Conservation (phyloP, 2,329 filamentous ascomycete genomes). For the Ceratocystis cacaofunesta region DNA sequence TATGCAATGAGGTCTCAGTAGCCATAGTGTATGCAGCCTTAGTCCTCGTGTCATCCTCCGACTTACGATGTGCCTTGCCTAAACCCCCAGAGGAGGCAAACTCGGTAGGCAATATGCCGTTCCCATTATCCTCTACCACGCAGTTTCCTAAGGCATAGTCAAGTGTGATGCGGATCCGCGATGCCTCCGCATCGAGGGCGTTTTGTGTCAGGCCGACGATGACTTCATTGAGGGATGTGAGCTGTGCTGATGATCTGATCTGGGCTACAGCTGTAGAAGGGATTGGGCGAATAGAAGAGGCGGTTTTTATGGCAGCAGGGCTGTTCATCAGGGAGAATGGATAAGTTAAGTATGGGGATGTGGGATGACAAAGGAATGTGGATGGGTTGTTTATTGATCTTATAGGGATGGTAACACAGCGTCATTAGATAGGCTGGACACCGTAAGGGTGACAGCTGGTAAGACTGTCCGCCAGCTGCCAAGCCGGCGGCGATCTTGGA, state of each 20-base stretch:
- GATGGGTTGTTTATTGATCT: background rate
- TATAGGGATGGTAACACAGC: background rate
- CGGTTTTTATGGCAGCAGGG: background rate
- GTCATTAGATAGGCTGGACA: background rate
- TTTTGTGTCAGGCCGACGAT: slow-evolving; percentile 65
- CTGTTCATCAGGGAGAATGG: background rate
- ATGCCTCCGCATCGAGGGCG: slow-evolving; percentile 64
- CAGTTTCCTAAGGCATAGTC: slow-evolving; percentile 67
- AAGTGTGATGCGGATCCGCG: slow-evolving; percentile 52
- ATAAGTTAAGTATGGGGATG: background rate
- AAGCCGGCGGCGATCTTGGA: background rate
- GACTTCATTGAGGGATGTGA: slow-evolving; percentile 59
- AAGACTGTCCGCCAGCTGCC: background rate
- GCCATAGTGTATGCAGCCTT: background rate
- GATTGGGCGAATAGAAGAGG: slow-evolving; percentile 45
- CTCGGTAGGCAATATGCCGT: slow-evolving; percentile 58
- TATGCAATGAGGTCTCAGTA: background rate
- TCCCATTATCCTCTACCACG: slow-evolving; percentile 68
- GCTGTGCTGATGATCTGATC: slow-evolving; percentile 70
- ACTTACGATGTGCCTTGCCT: slow-evolving; percentile 55
- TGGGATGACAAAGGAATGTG: background rate
- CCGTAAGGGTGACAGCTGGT: background rate
- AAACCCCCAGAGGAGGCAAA: slow-evolving; percentile 58
- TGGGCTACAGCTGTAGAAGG: slow-evolving; percentile 58
- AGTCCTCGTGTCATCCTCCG: background rate